These are phyloP conservation scores for Penicillium subrubescens DNA, from an alignment of 495 filamentous ascomycete species.

Conservation along the genomic window DNA sequence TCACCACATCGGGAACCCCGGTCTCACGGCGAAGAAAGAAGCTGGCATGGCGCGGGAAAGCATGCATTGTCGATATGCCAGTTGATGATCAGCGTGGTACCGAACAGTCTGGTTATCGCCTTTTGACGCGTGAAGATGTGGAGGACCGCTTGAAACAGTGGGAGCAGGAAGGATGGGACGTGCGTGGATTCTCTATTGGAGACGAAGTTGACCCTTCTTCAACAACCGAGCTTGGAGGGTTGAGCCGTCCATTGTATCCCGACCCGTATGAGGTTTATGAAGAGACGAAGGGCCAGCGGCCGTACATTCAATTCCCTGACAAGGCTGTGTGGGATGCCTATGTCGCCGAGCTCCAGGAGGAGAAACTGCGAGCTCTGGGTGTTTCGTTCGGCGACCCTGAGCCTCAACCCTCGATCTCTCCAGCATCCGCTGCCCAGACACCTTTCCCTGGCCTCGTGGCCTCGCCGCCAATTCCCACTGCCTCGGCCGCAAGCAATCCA, in stretches of 20 bases:
- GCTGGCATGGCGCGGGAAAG: slow-evolving; percentile 70
- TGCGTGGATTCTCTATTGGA: slow-evolving; percentile 69
- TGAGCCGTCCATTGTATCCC: slow-evolving; percentile 76
- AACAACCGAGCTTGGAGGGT: slow-evolving; percentile 42
- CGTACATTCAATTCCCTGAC: slow-evolving; percentile 75
- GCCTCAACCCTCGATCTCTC: slow-evolving; percentile 68
- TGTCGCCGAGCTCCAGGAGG: slow-evolving; percentile 77
- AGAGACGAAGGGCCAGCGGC: slow-evolving; percentile 54
- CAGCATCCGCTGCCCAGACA: slow-evolving; percentile 60
- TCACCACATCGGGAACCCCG: slow-evolving; percentile 19
- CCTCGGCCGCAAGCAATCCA: slow-evolving; percentile 47
- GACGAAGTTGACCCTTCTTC: slow-evolving; percentile 36
- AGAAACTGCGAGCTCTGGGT: slow-evolving; percentile 87
- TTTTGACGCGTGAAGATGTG: slow-evolving; percentile 63
- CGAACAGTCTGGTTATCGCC: slow-evolving; percentile 57
- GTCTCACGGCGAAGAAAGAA: slow-evolving; percentile 44
- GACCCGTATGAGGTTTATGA: slow-evolving; percentile 58
- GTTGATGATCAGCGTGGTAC: slow-evolving; percentile 63
- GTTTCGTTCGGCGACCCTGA: slow-evolving; percentile 78
- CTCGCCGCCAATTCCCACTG: slow-evolving; percentile 53
- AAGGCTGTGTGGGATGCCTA: slow-evolving; percentile 79
- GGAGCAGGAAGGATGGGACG: slow-evolving; percentile 75
- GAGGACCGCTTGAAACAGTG: slow-evolving; percentile 66
- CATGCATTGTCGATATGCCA: slow-evolving; percentile 71
- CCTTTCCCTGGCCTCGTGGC: slow-evolving; percentile 62